phyloP scores from a whole-genome alignment of 2,329 filamentous ascomycete genomes.

The Talaromyces piceae region DNA sequence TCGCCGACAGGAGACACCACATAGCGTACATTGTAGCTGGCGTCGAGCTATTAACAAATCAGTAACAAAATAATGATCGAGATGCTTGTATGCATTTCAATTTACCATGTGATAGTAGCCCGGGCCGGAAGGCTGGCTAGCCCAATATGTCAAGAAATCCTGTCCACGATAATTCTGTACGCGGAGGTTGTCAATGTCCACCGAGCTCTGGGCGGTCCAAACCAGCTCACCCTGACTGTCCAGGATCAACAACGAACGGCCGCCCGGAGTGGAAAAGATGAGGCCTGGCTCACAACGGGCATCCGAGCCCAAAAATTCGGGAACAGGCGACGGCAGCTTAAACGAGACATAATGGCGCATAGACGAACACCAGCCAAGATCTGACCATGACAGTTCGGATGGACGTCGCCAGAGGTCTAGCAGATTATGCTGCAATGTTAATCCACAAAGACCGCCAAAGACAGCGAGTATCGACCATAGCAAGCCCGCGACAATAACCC shows the following conservation, averaged over 20 bases:
- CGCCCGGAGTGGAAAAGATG: constrained; percentile 2
- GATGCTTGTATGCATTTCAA: too few relatives aligned
- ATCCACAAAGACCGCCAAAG: neutral
- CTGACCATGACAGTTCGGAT: neutral
- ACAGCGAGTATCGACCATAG: neutral
- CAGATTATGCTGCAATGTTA: neutral
- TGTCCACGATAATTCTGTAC: constrained; percentile 7
- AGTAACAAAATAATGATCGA: too few relatives aligned
- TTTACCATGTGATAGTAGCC: constrained; percentile 9
- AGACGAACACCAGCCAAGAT: neutral
- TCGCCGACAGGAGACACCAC: constrained; percentile 6
- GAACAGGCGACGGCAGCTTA: neutral
- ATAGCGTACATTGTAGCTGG: constrained; percentile 6
- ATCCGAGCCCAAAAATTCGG: neutral
- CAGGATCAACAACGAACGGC: constrained; percentile 1
- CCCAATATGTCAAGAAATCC: constrained; percentile 11
- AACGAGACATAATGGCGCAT: neutral
- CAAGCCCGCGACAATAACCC: neutral
- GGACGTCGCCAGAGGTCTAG: neutral
- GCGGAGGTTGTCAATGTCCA: constrained; percentile 4
- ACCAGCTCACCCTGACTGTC: constrained; percentile 3
- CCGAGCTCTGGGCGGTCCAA: neutral
- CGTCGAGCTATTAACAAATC: constrained; percentile 5
- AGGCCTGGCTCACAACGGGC: constrained; percentile 1
- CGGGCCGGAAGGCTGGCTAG: neutral